phyloP scores from a whole-genome alignment of 2,329 filamentous ascomycete genomes.

The Colletotrichum abscissum region DNA sequence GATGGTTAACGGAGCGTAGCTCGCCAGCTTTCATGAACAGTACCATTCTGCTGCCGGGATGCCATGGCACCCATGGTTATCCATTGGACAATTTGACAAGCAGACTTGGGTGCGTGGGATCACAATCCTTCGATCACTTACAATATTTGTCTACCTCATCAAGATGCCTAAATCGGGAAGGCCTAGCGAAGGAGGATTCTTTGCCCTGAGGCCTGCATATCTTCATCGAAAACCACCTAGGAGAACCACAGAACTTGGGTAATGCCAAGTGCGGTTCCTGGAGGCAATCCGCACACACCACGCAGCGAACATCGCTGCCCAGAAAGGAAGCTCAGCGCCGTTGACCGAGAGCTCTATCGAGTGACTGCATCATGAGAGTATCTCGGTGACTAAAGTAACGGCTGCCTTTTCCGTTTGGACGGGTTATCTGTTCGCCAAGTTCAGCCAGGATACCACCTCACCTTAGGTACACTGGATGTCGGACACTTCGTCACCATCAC shows the following conservation, averaged over 20 bases:
- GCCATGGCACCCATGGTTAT: not conserved
- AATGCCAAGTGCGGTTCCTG: not conserved
- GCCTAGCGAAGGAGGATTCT: not conserved
- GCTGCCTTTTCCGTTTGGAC: not conserved
- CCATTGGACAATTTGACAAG: not conserved
- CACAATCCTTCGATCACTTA: not conserved
- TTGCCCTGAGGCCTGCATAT: not conserved
- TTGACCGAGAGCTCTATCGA: constrained; percentile 5
- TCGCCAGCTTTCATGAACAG: not conserved
- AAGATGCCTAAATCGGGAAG: not conserved
- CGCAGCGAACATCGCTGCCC: not conserved
- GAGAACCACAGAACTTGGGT: not conserved
- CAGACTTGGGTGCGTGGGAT: not conserved
- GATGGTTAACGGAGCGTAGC: not conserved
- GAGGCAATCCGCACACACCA: not conserved
- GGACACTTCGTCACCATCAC: not conserved
- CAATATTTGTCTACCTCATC: not conserved
- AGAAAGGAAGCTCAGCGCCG: not conserved
- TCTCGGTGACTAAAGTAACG: not conserved
- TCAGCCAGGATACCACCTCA: not conserved
- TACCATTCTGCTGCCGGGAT: not conserved
- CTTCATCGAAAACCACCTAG: not conserved
- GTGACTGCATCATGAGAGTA: not conserved
- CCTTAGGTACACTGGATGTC: not conserved
- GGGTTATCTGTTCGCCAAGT: not conserved